Evolutionary conservation across 2,329 filamentous ascomycete genomes (phyloP).

Genomic region (Aspergillus jensenii): DNA sequence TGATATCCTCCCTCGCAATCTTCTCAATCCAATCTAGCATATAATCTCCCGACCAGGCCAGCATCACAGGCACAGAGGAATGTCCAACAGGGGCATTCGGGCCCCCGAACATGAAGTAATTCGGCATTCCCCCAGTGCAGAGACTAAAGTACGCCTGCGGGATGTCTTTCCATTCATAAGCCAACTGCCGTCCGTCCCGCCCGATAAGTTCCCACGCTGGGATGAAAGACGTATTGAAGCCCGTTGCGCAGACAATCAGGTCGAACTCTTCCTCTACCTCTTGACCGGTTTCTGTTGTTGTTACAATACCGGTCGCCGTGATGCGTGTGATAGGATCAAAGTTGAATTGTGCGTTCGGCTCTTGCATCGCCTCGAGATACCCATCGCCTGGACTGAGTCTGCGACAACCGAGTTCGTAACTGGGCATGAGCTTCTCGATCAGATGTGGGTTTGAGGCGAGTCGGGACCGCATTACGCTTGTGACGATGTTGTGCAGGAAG

Average conservation of each 20-base stretch:
- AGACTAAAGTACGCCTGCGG: constrained; percentile 27
- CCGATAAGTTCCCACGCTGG: constrained; percentile 39
- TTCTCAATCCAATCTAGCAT: constrained; percentile 29
- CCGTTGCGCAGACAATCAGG: constrained; percentile 40
- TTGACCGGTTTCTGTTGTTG: constrained; percentile 10
- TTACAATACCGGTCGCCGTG: constrained; percentile 22
- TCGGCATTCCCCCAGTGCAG: constrained; percentile 23
- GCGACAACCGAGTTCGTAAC: constrained; percentile 27
- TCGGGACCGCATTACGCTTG: constrained; percentile 19
- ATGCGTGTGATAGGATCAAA: constrained; percentile 23
- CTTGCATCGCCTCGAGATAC: constrained; percentile 28
- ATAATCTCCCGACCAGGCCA: constrained; percentile 22
- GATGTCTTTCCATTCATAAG: constrained; percentile 20
- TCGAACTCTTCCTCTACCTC: constrained; percentile 23
- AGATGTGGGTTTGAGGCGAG: constrained; percentile 19
- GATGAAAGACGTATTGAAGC: constrained; percentile 40
- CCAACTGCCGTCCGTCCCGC: constrained; percentile 19
- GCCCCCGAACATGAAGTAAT: constrained; percentile 31
- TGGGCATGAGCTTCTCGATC: constrained; percentile 24
- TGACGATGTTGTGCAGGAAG: neutral
- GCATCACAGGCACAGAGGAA: constrained; percentile 19
- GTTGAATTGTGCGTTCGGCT: constrained; percentile 22
- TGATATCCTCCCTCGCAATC: constrained; percentile 22
- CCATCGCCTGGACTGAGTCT: constrained; percentile 29
- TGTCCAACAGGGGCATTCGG: constrained; percentile 24